These are phyloP conservation scores for Parafenestella ontariensis DNA, from an alignment of 2,329 filamentous ascomycete genomes.

Conservation along the genomic window DNA sequence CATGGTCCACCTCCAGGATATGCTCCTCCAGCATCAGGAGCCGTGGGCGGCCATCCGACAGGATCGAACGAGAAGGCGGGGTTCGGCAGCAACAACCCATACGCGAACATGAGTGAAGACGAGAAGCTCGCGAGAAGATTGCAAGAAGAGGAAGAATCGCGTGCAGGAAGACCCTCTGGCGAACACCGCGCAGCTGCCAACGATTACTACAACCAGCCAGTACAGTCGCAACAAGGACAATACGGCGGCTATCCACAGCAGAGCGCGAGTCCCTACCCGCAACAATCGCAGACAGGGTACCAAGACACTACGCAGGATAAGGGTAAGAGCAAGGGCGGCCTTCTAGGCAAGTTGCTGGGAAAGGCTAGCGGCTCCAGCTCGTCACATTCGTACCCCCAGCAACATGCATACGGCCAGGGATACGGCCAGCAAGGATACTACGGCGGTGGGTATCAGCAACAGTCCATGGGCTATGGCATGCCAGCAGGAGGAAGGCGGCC, in stretches of 20 bases:
- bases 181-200: slow-evolving; percentile 55
- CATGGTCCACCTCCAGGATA: slow-evolving; percentile 74
- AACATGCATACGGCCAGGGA: too few relatives aligned
- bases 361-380: slow-evolving; percentile 51
- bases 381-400: slow-evolving; percentile 45
- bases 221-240: slow-evolving; percentile 14
- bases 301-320: slow-evolving; percentile 34
- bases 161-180: slow-evolving; percentile 49
- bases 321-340: slow-evolving; percentile 46
- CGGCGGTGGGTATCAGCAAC: slow-evolving; percentile 46
- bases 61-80: slow-evolving; percentile 54
- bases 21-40: slow-evolving; percentile 52
- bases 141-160: slow-evolving; percentile 82
- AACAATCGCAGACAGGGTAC: slow-evolving; percentile 11
- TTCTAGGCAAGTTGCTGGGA: slow-evolving; percentile 62
- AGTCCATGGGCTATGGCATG: slow-evolving; percentile 52
- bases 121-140: slow-evolving; percentile 76
- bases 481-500: slow-evolving; percentile 18
- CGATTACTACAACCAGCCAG: slow-evolving; percentile 54
- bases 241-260: slow-evolving; percentile 38
- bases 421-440: slow-evolving; percentile 22
- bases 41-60: slow-evolving; percentile 38
- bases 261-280: slow-evolving; percentile 19
- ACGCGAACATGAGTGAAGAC: slow-evolving; percentile 67
- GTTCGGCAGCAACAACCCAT: slow-evolving; percentile 72